These are phyloP conservation scores for Cicer cuneatum DNA, from an alignment of 306 rosid species.

Conservation along the genomic window DNA sequence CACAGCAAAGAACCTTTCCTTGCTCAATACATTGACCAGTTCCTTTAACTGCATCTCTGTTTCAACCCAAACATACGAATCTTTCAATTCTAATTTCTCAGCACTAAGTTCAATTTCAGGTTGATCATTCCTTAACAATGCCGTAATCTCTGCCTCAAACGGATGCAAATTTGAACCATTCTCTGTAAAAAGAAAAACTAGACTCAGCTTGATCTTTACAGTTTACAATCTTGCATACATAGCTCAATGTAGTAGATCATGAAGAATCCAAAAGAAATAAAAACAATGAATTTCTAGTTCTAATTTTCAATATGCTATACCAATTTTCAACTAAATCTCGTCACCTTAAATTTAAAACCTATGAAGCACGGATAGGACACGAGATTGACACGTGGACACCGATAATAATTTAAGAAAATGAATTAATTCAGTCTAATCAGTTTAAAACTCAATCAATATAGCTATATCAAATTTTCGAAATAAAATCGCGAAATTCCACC, in stretches of 20 bases:
- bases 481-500: slow-evolving; percentile 2
- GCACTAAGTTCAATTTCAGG: slow-evolving; percentile 53
- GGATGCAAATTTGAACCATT: slow-evolving; percentile 65
- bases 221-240: slow-evolving; percentile 7
- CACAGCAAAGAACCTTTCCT: slow-evolving; percentile 68
- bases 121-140: slow-evolving; percentile 50
- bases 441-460: not conserved
- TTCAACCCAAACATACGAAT: slow-evolving; percentile 71
- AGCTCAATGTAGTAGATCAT: slow-evolving; percentile 19
- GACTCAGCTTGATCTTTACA: slow-evolving; percentile 21
- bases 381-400: too few species aligned
- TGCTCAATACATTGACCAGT: slow-evolving; percentile 59
- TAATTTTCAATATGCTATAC: not conserved
- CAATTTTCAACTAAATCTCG: slow-evolving; percentile 22
- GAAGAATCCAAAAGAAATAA: slow-evolving; percentile 18
- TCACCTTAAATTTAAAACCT: slow-evolving; percentile 9
- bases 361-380: too few species aligned
- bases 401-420: too few species aligned
- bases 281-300: not conserved
- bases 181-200: slow-evolving; percentile 48
- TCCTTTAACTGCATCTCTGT: slow-evolving; percentile 63
- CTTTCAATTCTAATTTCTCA: slow-evolving; percentile 60
- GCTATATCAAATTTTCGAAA: not conserved
- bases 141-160: slow-evolving; percentile 64
- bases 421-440: too few species aligned